Percentiles rank a stretch among this genome's conserved stretches.
phyloP scores from a whole-genome alignment of 129 eudicot species.

The Chrysanthemum seticuspe region DNA sequence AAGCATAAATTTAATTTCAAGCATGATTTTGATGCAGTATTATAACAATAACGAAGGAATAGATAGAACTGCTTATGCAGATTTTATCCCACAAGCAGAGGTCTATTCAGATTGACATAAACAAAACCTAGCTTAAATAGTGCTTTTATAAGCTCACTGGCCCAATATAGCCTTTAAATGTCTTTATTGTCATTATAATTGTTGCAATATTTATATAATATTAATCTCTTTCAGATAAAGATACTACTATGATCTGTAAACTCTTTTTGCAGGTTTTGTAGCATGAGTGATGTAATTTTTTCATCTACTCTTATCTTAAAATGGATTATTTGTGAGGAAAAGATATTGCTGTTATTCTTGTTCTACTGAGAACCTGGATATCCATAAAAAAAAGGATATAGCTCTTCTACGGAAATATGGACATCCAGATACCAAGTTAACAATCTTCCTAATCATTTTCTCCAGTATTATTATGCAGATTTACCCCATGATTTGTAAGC shows the following conservation, averaged over 20 bases:
- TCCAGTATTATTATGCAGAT: background rate
- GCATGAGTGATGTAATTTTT: background rate
- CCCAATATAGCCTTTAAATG: conserved; percentile 12
- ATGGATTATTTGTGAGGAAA: background rate
- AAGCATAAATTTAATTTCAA: background rate
- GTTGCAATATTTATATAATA: background rate
- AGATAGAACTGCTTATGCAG: background rate
- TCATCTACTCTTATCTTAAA: background rate
- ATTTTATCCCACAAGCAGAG: background rate
- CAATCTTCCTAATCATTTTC: background rate
- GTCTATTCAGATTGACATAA: background rate
- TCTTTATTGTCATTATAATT: background rate
- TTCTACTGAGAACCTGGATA: too few relatives aligned
- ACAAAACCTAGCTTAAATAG: too few relatives aligned
- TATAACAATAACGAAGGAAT: background rate
- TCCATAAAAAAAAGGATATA: too few relatives aligned
- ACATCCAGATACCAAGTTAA: too few relatives aligned
- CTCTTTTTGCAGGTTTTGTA: background rate
- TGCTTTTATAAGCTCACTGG: background rate
- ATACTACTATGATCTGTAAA: background rate
- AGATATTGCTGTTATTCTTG: background rate
- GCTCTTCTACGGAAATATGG: too few relatives aligned
- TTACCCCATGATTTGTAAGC: background rate
- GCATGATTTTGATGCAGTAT: conserved; percentile 1
- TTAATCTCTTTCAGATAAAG: background rate